Percentiles rank a stretch among this genome's conserved stretches.
phyloP scores from a whole-genome alignment of 768 basidiomycete genomes.

The Lentinula aciculospora region DNA sequence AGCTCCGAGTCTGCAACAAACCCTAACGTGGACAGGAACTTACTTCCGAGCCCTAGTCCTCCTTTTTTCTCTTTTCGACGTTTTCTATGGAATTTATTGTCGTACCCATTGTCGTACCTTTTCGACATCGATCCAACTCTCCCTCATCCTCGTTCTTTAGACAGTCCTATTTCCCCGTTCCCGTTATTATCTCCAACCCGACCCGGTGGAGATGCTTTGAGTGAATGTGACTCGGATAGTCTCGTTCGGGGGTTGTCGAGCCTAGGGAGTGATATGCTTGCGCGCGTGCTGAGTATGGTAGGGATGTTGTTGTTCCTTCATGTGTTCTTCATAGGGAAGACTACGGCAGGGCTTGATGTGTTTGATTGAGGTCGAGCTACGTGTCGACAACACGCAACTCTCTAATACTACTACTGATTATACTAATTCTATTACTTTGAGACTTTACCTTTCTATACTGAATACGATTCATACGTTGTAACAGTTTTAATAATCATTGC shows the following conservation, averaged over 20 bases:
- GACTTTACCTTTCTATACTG: too few species aligned
- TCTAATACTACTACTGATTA: too few species aligned
- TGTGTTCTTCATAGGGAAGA: neutral
- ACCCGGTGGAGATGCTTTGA: too few species aligned
- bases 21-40: neutral
- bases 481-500: too few species aligned
- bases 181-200: neutral
- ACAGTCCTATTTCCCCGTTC: neutral
- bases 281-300: neutral
- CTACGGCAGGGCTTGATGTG: neutral
- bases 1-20: neutral
- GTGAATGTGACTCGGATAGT: too few species aligned
- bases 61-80: too few species aligned
- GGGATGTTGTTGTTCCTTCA: neutral
- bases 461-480: too few species aligned
- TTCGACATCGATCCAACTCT: neutral
- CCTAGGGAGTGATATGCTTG: neutral
- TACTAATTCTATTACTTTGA: too few species aligned
- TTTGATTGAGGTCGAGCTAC: too few species aligned
- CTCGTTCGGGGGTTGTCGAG: neutral
- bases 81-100: neutral
- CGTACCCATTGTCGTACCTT: neutral
- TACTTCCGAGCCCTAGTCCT: neutral
- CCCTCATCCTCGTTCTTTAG: too few species aligned
- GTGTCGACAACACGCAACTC: too few species aligned